Evolutionary conservation across 1,284 basidiomycete species (phyloP).

Genomic region (Schizopora paradoxa): DNA sequence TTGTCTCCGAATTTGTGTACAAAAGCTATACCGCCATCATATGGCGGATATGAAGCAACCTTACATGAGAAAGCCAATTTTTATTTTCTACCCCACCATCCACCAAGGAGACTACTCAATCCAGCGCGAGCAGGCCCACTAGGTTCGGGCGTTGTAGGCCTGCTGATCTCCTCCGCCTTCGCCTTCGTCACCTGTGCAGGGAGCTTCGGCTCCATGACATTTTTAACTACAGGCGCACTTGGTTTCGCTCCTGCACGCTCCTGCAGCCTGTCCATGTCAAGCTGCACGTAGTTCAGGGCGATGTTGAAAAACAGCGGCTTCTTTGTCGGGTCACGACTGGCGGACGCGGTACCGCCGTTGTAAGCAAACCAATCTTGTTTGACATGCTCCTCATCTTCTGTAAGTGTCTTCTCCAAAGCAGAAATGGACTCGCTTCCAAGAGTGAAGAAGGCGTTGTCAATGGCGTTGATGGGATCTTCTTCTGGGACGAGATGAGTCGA

Average conservation of each 20-base stretch:
- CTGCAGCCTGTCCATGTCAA: conserved; percentile 75
- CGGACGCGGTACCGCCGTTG: conserved; percentile 55
- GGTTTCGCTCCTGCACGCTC: conserved; percentile 59
- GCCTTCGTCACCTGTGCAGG: conserved; percentile 21
- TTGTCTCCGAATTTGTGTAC: too few relatives aligned
- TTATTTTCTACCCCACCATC: conserved; percentile 46
- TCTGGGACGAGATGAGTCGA: conserved; percentile 33
- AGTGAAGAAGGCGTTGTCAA: conserved; percentile 48
- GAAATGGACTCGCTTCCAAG: conserved; percentile 42
- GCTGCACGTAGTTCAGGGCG: conserved; percentile 86
- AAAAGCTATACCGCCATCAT: too few relatives aligned
- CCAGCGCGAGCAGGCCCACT: conserved; percentile 27
- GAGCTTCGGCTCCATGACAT: conserved; percentile 9
- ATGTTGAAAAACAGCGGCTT: conserved; percentile 91
- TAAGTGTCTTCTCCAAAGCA: conserved; percentile 45
- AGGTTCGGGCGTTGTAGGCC: conserved; percentile 38
- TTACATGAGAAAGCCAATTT: too few relatives aligned
- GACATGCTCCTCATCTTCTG: conserved; percentile 45
- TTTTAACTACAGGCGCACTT: conserved; percentile 25
- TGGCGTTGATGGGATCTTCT: conserved; percentile 39
- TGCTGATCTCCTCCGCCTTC: conserved; percentile 33
- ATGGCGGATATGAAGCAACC: too few relatives aligned
- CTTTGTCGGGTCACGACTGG: conserved; percentile 48
- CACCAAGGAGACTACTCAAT: conserved; percentile 40
- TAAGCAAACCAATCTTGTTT: conserved; percentile 79